Base-by-base conservation (phyloP, 2,329 filamentous ascomycete genomes). In the Cryphonectria parasitica region DNA sequence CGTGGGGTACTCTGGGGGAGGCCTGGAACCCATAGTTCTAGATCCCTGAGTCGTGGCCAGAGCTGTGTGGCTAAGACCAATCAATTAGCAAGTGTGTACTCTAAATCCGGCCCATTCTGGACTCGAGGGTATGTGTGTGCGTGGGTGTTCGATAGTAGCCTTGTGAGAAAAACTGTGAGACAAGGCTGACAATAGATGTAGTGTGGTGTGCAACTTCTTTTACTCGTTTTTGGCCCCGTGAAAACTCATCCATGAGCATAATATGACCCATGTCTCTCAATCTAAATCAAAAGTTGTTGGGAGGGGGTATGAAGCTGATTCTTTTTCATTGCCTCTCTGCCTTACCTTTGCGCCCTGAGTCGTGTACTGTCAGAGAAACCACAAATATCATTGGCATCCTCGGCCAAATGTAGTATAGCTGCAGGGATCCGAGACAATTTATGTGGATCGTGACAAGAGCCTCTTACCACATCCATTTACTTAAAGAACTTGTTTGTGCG, bases 1-100 rank as follows among this genome's bases (percentile, higher is more conserved):
- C 69, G 28, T 61, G 69, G 69, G 64, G 61, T 67, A 67, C 22
- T 67, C 60, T 70, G 69, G 64, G 58, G 64, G 43, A 49, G 19
- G 45, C 4, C 45, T n/a, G 31, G 31, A 22, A 36, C 28, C 45
- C 22, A 2, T 54, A 5, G 15, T 31, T 66, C 49, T 28, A 54
- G 49, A n/a, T 49, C 28, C 31, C 49, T 39, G 45, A 39, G 11
- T 22, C 43, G 17, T 31, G n/a, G 22, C 31, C 11, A 15, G 19
- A 49, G 3, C 45, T 49, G 19, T 49, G 19, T n/a, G 45, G 45
- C 45, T 49, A 19, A 19, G 36, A 39, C 36, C 36, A 39, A n/a
- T 19, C 45, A 49, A 19, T 49, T 8, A 10, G 19, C 10, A 15
- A 6, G 8, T 36, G 13, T 4, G 0, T 66, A 25, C 28, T 60